Conservation (phyloP, 176 grass and related monocot species). For the Coix lacrymajobi region DNA sequence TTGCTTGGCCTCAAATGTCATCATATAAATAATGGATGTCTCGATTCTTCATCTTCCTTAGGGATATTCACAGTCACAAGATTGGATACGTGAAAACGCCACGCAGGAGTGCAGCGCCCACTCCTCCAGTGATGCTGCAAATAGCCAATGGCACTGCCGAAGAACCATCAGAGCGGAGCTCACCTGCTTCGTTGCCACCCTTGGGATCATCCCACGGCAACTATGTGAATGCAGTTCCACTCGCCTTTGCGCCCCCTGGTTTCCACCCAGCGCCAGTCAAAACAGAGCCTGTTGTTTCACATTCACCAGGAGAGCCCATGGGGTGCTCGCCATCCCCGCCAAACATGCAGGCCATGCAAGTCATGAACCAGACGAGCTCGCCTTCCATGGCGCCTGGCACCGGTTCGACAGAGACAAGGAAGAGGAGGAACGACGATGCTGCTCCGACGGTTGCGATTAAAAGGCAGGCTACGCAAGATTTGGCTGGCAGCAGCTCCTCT, state of each 20-base stretch:
- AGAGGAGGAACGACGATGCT: background rate
- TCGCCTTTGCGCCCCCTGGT: background rate
- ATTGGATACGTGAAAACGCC: constrained; percentile 21
- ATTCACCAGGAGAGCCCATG: background rate
- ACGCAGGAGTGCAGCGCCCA: background rate
- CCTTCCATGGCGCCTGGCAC: background rate
- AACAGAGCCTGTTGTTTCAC: background rate
- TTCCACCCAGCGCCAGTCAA: background rate
- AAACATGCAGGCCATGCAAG: background rate
- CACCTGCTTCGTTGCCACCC: background rate
- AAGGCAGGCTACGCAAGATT: background rate
- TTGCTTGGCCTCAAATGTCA: background rate
- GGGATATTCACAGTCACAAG: constrained; percentile 33
- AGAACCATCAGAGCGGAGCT: background rate
- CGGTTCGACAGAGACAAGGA: background rate
- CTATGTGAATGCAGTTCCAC: background rate
- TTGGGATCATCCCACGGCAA: background rate
- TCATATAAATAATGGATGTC: background rate
- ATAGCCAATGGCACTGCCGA: background rate
- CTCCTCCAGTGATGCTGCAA: background rate
- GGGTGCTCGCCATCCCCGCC: background rate
- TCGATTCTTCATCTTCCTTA: constrained; percentile 10
- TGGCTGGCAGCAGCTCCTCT: background rate
- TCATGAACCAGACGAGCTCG: background rate
- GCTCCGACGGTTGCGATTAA: background rate